phyloP scores from a whole-genome alignment of 2,329 filamentous ascomycete species.

The Fusarium mundagurra region DNA sequence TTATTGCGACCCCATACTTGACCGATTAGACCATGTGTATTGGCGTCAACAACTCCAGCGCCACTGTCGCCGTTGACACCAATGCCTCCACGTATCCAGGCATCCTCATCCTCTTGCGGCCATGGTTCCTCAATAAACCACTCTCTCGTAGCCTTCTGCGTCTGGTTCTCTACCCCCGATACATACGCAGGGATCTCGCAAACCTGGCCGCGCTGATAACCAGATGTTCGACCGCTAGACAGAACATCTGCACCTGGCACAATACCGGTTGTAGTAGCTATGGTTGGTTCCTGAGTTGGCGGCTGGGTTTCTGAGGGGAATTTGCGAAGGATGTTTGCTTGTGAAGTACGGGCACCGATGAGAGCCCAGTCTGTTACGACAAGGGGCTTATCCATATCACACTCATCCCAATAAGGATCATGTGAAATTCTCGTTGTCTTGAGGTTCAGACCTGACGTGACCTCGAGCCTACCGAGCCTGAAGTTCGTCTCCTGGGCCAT shows the following conservation, averaged over 20 bases:
- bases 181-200: conserved; percentile 57
- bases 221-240: conserved; percentile 56
- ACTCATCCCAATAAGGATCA: conserved; percentile 57
- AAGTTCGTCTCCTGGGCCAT: conserved; percentile 45
- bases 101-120: conserved; percentile 51
- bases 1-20: conserved; percentile 57
- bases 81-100: conserved; percentile 58
- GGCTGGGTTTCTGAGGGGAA: conserved; percentile 51
- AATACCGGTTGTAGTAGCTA: conserved; percentile 46
- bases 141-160: conserved; percentile 54
- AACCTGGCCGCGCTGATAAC: conserved; percentile 53
- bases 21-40: conserved; percentile 51
- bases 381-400: conserved; percentile 51
- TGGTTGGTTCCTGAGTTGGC: conserved; percentile 44
- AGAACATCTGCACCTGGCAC: conserved; percentile 50
- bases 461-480: conserved; percentile 49
- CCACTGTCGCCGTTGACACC: conserved; percentile 58
- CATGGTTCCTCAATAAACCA: conserved; percentile 57
- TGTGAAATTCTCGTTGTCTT: conserved; percentile 56
- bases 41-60: conserved; percentile 55
- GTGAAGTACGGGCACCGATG: conserved; percentile 47
- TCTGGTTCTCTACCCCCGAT: conserved; percentile 51
- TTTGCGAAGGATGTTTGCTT: conserved; percentile 54
- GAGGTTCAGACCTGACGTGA: conserved; percentile 54
- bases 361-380: conserved; percentile 58